Base-by-base conservation (phyloP, 352 stramenopile genomes). In the Phytopythium mirpurense region DNA sequence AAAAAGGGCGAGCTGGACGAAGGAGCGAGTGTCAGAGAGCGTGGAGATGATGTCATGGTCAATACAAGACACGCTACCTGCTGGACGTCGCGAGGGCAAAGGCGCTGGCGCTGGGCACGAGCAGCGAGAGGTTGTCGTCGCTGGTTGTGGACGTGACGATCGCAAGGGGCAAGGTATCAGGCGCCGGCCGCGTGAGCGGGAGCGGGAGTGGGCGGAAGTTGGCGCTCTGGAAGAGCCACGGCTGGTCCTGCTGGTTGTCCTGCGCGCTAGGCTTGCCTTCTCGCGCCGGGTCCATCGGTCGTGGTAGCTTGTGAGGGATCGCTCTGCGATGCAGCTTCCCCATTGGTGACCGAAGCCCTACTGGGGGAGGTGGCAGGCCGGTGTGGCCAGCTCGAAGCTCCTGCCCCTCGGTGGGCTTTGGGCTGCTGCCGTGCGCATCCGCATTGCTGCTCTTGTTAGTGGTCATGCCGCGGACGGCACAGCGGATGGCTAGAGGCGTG, bases 161-260 rank as follows among this genome's bases (percentile, higher is more conserved):
- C 15, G 41, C 41, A 2, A 31, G 24, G 21, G 14, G 16, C 15
- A 23, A n/a, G 15, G 8, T 21, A 5, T 21, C 41, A 2, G 41
- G 31, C 12, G 34, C 21, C 45, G 56, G 37, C 23, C 60, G 55
- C 34, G 47, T 45, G 4, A 60, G 43, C n/a, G 54, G 44, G 1
- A 51, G 31, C 26, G 63, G 53, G n/a, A 72, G 62, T 1, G 51
- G 62, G 11, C 60, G 48, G 26, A 81, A 59, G 29, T 68, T 75
- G 11, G 76, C 49, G 48, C 76, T 90, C 51, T 88, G 79, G 66
- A 88, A 89, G 21, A 90, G 62, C 79, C 79, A 90, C 14, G 76
- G 76, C 51, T 89, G 68, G 38, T 78, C 63, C 12, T 72, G 31
- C 12, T 52, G 46, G 31, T 52, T 52, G 19, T 52, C 41, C 14